phyloP scores from a whole-genome alignment of 306 rosid species.

The Lagenaria siceraria region DNA sequence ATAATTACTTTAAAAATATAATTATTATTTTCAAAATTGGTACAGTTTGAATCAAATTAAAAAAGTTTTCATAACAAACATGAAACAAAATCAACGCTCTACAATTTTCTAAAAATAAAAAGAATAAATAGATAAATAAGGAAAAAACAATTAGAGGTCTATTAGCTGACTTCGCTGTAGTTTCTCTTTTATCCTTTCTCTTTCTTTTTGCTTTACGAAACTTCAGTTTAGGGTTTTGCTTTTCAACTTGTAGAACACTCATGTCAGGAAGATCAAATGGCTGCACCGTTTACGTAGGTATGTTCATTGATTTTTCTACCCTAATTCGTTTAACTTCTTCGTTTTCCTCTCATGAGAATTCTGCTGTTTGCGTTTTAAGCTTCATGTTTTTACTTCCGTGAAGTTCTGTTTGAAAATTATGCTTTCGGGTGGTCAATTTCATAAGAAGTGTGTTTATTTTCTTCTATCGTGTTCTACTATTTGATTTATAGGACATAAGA shows the following conservation, averaged over 20 bases:
- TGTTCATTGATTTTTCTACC: neutral
- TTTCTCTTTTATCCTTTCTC: neutral
- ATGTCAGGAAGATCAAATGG: slow-evolving; percentile 3
- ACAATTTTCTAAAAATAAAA: too few relatives aligned
- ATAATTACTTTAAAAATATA: too few relatives aligned
- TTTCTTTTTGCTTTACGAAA: neutral
- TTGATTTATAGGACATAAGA: too few relatives aligned
- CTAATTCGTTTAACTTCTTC: neutral
- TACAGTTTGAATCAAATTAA: too few relatives aligned
- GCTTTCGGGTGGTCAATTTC: neutral
- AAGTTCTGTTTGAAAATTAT: neutral
- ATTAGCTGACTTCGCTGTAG: neutral
- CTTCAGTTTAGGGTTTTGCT: neutral
- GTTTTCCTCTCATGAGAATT: neutral
- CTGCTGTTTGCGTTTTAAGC: neutral
- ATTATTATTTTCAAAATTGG: too few relatives aligned
- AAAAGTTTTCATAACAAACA: too few relatives aligned
- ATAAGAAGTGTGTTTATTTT: neutral
- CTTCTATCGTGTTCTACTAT: too few relatives aligned
- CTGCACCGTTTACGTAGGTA: slow-evolving; percentile 1
- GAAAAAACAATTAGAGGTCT: neutral
- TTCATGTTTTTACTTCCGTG: neutral
- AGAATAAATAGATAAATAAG: too few relatives aligned
- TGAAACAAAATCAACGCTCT: too few relatives aligned
- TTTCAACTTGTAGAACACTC: neutral